phyloP scores from a whole-genome alignment of 2,329 filamentous ascomycete genomes.

The Boeremia lycopersici region DNA sequence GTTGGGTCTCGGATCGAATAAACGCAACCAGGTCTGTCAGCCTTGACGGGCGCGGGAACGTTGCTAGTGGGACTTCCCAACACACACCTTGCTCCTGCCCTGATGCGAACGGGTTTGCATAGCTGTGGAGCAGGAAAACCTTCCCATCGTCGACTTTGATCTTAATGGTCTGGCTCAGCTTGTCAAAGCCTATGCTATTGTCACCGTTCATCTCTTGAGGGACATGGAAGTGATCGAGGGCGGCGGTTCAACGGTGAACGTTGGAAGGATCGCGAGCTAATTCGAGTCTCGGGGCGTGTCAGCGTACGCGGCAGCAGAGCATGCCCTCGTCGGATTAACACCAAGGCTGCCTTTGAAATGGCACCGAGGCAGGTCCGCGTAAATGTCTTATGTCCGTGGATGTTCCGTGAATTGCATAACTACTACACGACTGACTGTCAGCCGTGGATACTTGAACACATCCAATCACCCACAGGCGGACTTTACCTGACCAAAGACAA shows the following conservation, averaged over 20 bases:
- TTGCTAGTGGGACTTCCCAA: conserved; percentile 11
- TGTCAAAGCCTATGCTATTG: neutral
- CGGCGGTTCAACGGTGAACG: conserved; percentile 23
- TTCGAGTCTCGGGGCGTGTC: conserved; percentile 24
- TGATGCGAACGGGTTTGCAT: neutral
- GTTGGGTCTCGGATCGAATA: conserved; percentile 18
- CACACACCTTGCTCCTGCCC: neutral
- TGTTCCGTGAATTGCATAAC: neutral
- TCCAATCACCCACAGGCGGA: conserved; percentile 10
- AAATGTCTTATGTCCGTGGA: conserved; percentile 55
- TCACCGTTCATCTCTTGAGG: conserved; percentile 7
- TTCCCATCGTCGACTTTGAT: conserved; percentile 19
- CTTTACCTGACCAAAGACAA: conserved; percentile 14
- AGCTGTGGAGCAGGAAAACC: conserved; percentile 23
- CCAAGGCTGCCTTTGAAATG: conserved; percentile 55
- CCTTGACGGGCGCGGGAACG: conserved; percentile 20
- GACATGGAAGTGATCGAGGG: conserved; percentile 26
- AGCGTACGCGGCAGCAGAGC: conserved; percentile 55
- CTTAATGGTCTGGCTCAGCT: conserved; percentile 14
- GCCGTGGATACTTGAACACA: conserved; percentile 16
- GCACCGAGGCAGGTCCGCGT: conserved; percentile 54
- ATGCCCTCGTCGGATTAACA: conserved; percentile 54
- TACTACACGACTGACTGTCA: neutral
- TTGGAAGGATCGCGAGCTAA: conserved; percentile 17
- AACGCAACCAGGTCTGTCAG: conserved; percentile 18